Evolutionary conservation across 306 rosid species (phyloP), one percentile per base, ranked within the genome.

Genomic region (Acmispon strigosus): DNA sequence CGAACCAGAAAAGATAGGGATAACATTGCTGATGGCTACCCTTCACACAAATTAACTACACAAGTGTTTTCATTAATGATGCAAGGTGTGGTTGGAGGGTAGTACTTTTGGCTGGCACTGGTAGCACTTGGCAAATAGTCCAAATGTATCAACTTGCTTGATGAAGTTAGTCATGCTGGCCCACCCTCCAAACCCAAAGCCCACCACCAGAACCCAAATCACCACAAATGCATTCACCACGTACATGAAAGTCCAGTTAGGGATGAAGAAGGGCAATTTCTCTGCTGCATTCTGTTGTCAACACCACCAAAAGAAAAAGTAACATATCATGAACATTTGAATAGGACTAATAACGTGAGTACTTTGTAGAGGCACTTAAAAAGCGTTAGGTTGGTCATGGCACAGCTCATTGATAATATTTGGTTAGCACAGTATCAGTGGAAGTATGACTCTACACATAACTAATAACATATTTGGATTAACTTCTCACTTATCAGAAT

Each of bases 181-280:
- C 97, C 97, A 91, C 29, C 97, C 97, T 52, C 97, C 97, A 18
- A 91, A 86, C 9, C 96, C 97, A 10, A 88, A 91, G 24, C 97
- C 97, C 41, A 88, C 83, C 18, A 86, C 84, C 8, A 91, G 61
- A n/a, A 86, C 96, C 96, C 97, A 91, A 8, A 84, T 80, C 63
- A 91, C 92, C 72, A 85, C 78, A 16, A 85, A 81, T 34, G 92
- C 69, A 72, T 91, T 91, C 73, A 86, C 85, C 59, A 80, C 72
- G 15, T 83, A 88, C 82, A 91, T 70, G 12, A 48, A 76, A 0
- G 91, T 83, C 97, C 97, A 91, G 85, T 85, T 86, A 0, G 86
- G 92, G 22, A 85, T 56, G 81, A 91, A 88, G 18, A 13, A 19
- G 0, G 97, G 97, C 22, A 77, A 85, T 70, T 86, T 91, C 91